Conservation (phyloP, 805 yeast species). For the Ogataea minuta region DNA sequence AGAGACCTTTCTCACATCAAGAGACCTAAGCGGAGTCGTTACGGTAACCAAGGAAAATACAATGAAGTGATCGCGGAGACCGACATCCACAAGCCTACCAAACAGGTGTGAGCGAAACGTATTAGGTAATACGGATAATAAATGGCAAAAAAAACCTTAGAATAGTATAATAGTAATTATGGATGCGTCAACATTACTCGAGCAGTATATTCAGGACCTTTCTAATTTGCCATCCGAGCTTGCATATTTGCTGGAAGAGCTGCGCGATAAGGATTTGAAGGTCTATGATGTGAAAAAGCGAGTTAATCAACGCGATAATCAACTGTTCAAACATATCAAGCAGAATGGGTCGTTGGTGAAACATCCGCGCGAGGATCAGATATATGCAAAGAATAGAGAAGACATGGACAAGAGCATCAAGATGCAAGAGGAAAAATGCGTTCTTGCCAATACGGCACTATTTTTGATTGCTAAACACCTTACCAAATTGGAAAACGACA, state of each 20-base stretch:
- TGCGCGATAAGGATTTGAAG: conserved; percentile 64
- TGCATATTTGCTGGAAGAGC: conserved; percentile 74
- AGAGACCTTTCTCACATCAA: conserved; percentile 50
- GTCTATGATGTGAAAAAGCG: conserved; percentile 65
- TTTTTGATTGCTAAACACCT: conserved; percentile 76
- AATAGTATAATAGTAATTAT: conserved; percentile 36
- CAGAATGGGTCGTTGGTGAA: conserved; percentile 78
- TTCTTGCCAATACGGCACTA: conserved; percentile 80
- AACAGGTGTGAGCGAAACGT: conserved; percentile 12
- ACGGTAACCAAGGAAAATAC: conserved; percentile 32
- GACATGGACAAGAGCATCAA: conserved; percentile 59
- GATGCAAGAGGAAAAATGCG: conserved; percentile 74
- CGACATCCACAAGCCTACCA: conserved; percentile 30
- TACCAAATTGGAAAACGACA: conserved; percentile 67
- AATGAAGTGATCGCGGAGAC: conserved; percentile 28
- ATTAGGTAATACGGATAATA: background rate
- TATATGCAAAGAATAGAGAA: conserved; percentile 63
- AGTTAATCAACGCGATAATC: conserved; percentile 69
- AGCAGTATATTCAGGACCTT: conserved; percentile 59
- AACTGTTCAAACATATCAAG: conserved; percentile 76
- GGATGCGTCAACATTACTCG: conserved; percentile 89
- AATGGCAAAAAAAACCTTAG: conserved; percentile 5
- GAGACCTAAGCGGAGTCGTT: conserved; percentile 35
- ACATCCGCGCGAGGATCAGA: conserved; percentile 75
- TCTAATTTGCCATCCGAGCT: conserved; percentile 88